phyloP scores from a whole-genome alignment of 192 early-diverging fungal genomes.

The Linnemannia schmuckeri region DNA sequence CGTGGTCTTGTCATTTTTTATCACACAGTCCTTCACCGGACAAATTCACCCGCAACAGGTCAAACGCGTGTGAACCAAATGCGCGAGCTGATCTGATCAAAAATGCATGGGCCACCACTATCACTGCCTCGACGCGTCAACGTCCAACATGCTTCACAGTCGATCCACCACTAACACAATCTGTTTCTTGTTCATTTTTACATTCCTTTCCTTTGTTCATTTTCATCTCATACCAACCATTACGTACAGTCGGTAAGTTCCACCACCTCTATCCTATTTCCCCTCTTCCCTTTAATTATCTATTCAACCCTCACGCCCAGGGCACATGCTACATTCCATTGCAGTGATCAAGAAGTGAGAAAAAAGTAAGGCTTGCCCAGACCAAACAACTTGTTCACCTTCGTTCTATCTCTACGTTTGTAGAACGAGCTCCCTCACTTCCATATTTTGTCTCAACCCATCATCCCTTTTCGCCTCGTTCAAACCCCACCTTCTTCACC shows the following conservation, averaged over 20 bases:
- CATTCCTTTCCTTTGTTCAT: not conserved
- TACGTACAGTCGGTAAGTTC: not conserved
- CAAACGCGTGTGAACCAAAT: not conserved
- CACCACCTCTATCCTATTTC: not conserved
- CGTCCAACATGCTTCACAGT: not conserved
- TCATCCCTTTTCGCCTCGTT: not conserved
- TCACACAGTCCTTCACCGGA: not conserved
- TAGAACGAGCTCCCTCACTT: not conserved
- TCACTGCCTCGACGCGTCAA: not conserved
- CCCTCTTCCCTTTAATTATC: not conserved
- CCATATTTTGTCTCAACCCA: not conserved
- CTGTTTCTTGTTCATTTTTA: not conserved
- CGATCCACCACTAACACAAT: not conserved
- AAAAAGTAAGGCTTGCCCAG: not conserved
- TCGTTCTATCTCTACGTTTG: not conserved
- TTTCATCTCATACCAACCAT: not conserved
- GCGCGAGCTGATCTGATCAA: not conserved
- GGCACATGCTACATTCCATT: not conserved
- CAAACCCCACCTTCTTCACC: not conserved
- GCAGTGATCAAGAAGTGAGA: not conserved
- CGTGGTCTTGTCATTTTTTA: not conserved
- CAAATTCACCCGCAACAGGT: not conserved
- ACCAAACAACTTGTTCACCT: constrained; percentile 1
- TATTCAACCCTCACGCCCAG: not conserved
- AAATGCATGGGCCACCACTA: constrained; percentile 10